phyloP scores from a whole-genome alignment of 1,139 yeast genomes.

The Blastobotrys apis region DNA sequence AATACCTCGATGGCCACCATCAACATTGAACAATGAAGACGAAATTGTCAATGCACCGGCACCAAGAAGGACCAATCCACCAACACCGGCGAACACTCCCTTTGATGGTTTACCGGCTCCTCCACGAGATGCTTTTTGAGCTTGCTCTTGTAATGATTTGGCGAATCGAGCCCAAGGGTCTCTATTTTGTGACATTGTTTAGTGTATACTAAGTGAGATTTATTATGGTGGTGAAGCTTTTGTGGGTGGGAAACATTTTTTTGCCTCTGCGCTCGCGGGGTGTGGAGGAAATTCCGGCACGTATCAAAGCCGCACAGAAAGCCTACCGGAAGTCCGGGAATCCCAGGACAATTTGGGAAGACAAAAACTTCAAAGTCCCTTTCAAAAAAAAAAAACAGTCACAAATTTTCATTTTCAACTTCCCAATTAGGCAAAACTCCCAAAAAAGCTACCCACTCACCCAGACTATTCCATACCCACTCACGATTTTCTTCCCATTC shows the following conservation, averaged over 20 bases:
- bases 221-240: too few relatives aligned
- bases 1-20: slow-evolving; percentile 99
- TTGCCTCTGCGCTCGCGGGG: slow-evolving; percentile 2
- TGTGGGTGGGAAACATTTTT: neutral
- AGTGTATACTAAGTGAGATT: neutral
- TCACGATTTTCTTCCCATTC: slow-evolving; percentile 6
- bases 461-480: slow-evolving; percentile 6
- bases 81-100: slow-evolving; percentile 57
- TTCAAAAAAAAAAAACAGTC: neutral
- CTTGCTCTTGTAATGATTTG: slow-evolving; percentile 58
- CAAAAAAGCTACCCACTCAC: slow-evolving; percentile 2
- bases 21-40: slow-evolving; percentile 85
- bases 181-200: slow-evolving; percentile 23
- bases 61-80: slow-evolving; percentile 70
- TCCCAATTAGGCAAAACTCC: slow-evolving; percentile 6
- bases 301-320: neutral
- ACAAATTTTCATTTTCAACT: slow-evolving; percentile 2
- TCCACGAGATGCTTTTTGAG: slow-evolving; percentile 47
- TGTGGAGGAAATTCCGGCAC: neutral
- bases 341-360: too few relatives aligned
- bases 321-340: too few relatives aligned
- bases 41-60: slow-evolving; percentile 65
- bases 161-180: slow-evolving; percentile 59
- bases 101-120: slow-evolving; percentile 43
- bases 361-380: too few relatives aligned